Conservation (phyloP, 768 basidiomycete genomes). For the Termitomyces sp. region DNA sequence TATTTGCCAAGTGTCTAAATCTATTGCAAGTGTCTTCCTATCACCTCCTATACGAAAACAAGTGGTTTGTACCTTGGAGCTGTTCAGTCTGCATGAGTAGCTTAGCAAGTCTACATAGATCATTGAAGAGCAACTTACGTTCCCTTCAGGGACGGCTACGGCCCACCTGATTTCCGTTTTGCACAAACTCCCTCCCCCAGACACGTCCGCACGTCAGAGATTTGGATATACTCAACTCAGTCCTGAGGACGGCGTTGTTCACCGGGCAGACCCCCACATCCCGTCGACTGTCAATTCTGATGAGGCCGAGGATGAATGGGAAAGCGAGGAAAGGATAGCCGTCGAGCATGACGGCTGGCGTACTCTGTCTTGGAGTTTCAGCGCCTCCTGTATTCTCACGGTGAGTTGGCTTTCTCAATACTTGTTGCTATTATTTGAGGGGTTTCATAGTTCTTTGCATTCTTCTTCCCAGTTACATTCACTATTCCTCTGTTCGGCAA, state of each 20-base stretch:
- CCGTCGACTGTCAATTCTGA: slow-evolving; percentile 14
- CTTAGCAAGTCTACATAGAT: slow-evolving; percentile 43
- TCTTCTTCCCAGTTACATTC: slow-evolving; percentile 87
- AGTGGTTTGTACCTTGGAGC: slow-evolving; percentile 46
- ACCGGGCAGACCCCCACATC: slow-evolving; percentile 8
- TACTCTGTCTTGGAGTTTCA: slow-evolving; percentile 73
- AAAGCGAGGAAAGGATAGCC: slow-evolving; percentile 34
- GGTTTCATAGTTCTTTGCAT: slow-evolving; percentile 61
- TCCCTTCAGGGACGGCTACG: slow-evolving; percentile 94
- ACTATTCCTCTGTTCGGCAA: slow-evolving; percentile 81
- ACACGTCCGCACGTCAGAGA: slow-evolving; percentile 48
- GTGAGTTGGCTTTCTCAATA: slow-evolving; percentile 36
- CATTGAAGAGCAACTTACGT: slow-evolving; percentile 88
- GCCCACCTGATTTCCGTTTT: slow-evolving; percentile 92
- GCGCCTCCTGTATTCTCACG: slow-evolving; percentile 67
- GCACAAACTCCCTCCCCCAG: slow-evolving; percentile 68
- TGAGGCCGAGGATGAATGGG: slow-evolving; percentile 26
- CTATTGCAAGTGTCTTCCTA: slow-evolving; percentile 69
- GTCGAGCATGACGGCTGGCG: slow-evolving; percentile 72
- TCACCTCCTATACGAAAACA: slow-evolving; percentile 93
- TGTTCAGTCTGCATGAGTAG: slow-evolving; percentile 2
- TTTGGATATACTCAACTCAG: slow-evolving; percentile 47
- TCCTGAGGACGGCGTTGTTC: slow-evolving; percentile 25
- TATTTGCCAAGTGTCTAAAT: background rate
- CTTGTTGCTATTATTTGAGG: slow-evolving; percentile 2